Base-by-base conservation (phyloP, 495 filamentous ascomycete genomes). In the Talaromyces ruber region DNA sequence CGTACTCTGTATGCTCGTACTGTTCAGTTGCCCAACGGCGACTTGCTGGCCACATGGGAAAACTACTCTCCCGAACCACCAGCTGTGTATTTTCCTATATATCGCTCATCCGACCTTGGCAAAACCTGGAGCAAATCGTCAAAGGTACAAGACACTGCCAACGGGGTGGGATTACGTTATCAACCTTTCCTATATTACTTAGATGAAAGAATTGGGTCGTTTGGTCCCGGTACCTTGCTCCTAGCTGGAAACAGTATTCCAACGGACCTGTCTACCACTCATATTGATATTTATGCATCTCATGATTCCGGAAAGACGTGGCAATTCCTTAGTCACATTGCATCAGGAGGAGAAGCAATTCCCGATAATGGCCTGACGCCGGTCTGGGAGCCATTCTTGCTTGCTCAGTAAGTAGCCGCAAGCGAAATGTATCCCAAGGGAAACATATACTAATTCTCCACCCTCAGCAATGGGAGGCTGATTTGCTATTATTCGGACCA, bases 401-500 rank as follows among this genome's bases (percentile, higher is more conserved):
- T 89, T 73, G 64, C 68, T 24, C 67, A 79, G 74, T 76, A 66
- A 34, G 74, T 67, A 14, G 28, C 45, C 7, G 12, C 21, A 18
- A 18, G 8, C 45, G 3, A 21, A 50, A 1, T 3, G 6, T 50
- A 50, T 50, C 2, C 2, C 16, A 18, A 50, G 11, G 3, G 22
- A 29, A 16, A 18, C 52, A 7, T 5, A 24, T 26, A 8, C 58
- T 63, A 30, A 66, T 54, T 57, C 26, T 8, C 3, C 16, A 54
- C 12, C n/a, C 8, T 30, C 32, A 76, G 83, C 66, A 74, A 87
- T 26, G 73, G 79, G 53, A 75, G 84, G 61, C 70, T 90, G 22
- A 77, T 89, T 24, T 74, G 73, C 71, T 91, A 84, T 70, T 91
- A 89, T 71, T 84, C 86, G 4, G 88, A 91, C 66, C 86, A 89